These are phyloP conservation scores for Multifurca ochricompacta DNA, from an alignment of 768 basidiomycete genomes.

Conservation along the genomic window DNA sequence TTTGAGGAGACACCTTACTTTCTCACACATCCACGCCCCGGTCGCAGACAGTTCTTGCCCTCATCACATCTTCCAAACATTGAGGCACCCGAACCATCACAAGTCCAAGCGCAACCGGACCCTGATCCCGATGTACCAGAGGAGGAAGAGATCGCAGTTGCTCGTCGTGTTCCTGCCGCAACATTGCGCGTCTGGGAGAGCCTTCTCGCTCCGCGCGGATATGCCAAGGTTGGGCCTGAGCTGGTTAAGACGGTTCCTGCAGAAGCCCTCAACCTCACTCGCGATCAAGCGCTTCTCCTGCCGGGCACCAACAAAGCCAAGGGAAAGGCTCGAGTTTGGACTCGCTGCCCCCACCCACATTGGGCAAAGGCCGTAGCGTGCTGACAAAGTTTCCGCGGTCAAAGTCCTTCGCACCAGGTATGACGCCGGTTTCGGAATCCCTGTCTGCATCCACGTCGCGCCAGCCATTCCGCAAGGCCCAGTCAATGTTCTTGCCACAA, in stretches of 20 bases:
- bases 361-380: slow-evolving; percentile 27
- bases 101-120: background rate
- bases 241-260: slow-evolving; percentile 35
- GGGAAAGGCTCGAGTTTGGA: slow-evolving; percentile 4
- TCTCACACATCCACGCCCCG: slow-evolving; percentile 18
- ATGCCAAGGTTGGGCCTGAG: slow-evolving; percentile 49
- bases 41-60: slow-evolving; percentile 5
- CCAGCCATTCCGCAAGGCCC: slow-evolving; percentile 42
- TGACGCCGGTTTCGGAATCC: slow-evolving; percentile 15
- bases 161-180: slow-evolving; percentile 51
- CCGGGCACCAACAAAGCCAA: background rate
- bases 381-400: slow-evolving; percentile 55
- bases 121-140: slow-evolving; percentile 22
- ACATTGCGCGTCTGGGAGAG: slow-evolving; percentile 65
- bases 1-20: slow-evolving; percentile 18
- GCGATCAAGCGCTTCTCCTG: background rate
- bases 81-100: slow-evolving; percentile 1
- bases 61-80: background rate
- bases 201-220: slow-evolving; percentile 61
- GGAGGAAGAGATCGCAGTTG: slow-evolving; percentile 51
- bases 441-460: slow-evolving; percentile 22
- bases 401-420: slow-evolving; percentile 52
- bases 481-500: slow-evolving; percentile 12
- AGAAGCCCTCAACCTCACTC: slow-evolving; percentile 1
- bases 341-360: background rate